A percentile compares a stretch with the other conserved stretches of the same genome.
phyloP scores from a whole-genome alignment of 1,284 basidiomycete genomes.

The Peniophora sp. region DNA sequence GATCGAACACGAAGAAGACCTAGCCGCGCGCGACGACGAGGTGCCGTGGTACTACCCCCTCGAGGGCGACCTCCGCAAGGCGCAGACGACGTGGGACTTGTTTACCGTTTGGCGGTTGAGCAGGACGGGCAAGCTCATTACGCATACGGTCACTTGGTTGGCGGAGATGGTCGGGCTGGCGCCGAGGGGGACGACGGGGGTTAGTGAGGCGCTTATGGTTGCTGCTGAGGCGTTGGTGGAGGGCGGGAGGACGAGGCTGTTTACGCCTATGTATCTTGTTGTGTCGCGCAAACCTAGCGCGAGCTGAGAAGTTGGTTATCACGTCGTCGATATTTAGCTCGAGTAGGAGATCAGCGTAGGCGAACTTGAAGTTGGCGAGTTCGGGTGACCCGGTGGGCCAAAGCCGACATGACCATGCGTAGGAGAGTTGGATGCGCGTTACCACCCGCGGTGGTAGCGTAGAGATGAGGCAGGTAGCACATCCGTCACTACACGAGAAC shows the following conservation, averaged over 20 bases:
- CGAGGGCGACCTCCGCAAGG: slow-evolving; percentile 87
- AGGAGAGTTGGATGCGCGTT: no score
- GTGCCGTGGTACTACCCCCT: slow-evolving; percentile 96
- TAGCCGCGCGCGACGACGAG: slow-evolving; percentile 78
- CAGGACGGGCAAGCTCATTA: slow-evolving; percentile 79
- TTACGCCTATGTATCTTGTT: slow-evolving; percentile 77
- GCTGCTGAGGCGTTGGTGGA: slow-evolving; percentile 77
- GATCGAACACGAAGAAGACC: slow-evolving; percentile 89
- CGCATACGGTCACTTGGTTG: slow-evolving; percentile 73
- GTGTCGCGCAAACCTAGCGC: slow-evolving; percentile 54
- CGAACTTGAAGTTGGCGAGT: no score
- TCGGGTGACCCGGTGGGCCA: no score
- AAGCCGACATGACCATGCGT: no score
- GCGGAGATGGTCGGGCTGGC: slow-evolving; percentile 78
- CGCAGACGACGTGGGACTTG: slow-evolving; percentile 91
- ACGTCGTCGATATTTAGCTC: no score
- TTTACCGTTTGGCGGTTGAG: slow-evolving; percentile 87
- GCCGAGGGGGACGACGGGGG: slow-evolving; percentile 90
- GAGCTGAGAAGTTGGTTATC: no score
- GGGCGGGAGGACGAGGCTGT: slow-evolving; percentile 82
- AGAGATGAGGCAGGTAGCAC: no score
- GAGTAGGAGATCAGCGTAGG: no score
- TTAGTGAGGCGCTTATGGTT: slow-evolving; percentile 84
- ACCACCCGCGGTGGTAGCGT: no score
- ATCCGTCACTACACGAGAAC: no score